Evolutionary conservation across 2,329 filamentous ascomycete genomes (phyloP).

Genomic region (Polytolypa hystricis): DNA sequence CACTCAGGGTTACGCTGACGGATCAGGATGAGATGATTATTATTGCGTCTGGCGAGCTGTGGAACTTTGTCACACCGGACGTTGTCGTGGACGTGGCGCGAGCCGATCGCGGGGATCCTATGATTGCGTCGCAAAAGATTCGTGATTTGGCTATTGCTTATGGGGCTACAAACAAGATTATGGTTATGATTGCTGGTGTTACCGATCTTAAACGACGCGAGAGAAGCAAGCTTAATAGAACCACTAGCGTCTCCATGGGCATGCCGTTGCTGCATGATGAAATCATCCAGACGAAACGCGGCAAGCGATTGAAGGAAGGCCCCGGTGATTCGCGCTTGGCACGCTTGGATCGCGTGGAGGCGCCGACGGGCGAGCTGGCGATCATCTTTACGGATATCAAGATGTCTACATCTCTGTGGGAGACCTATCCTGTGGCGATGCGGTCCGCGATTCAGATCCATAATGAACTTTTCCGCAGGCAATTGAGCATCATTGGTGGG

Average conservation of each 20-base stretch:
- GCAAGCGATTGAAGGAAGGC: constrained; percentile 46
- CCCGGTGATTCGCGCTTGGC: constrained; percentile 77
- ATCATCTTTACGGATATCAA: constrained; percentile 99
- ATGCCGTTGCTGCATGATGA: constrained; percentile 45
- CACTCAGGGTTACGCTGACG: constrained; percentile 64
- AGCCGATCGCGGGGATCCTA: constrained; percentile 76
- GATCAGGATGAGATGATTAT: constrained; percentile 91
- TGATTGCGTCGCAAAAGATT: constrained; percentile 89
- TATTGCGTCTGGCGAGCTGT: constrained; percentile 81
- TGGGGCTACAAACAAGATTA: constrained; percentile 85
- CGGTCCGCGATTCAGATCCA: constrained; percentile 92
- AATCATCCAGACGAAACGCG: constrained; percentile 39
- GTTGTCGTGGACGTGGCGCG: constrained; percentile 85
- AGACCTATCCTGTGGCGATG: constrained; percentile 91
- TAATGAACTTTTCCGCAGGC: constrained; percentile 91
- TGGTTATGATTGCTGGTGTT: constrained; percentile 97
- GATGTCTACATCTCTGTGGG: constrained; percentile 92
- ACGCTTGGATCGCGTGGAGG: constrained; percentile 81
- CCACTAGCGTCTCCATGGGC: constrained; percentile 75
- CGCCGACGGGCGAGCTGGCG: constrained; percentile 78
- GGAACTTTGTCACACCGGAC: constrained; percentile 86
- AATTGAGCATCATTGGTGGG: constrained; percentile 83
- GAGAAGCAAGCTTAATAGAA: constrained; percentile 55
- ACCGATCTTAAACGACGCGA: constrained; percentile 81
- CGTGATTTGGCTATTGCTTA: constrained; percentile 93